Evolutionary conservation across 2,329 filamentous ascomycete genomes (phyloP), one percentile per base, ranked within the genome.

Genomic region (Massarina eburnea): DNA sequence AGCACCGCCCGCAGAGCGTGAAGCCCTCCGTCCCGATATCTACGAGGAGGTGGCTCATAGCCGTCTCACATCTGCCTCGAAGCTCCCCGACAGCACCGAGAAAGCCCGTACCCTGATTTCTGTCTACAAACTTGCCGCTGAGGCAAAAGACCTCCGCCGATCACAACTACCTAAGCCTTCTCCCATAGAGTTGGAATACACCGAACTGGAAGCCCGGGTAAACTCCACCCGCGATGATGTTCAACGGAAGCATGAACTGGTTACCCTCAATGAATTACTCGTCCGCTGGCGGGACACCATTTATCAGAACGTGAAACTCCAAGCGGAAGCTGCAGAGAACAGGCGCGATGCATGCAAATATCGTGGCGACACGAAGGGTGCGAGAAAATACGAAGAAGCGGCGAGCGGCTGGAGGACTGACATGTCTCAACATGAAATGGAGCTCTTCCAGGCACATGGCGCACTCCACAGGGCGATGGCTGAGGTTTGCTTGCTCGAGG

Each of bases 41-140:
- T 66, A 64, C 46, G 60, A 63, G 36, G 54, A 45, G 43, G 57
- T 56, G 19, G 61, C 60, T 7, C 44, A 51, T 20, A 48, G 47
- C 10, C 62, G 60, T 29, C 62, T 61, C 33, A 44, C 46, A 15
- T 43, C 54, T 30, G 62, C 62, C 12, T 46, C 58, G 12, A 42
- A 53, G 2, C 52, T 65, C 2, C 52, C 58, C 12, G 41, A 50
- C 26, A 48, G 54, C 21, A 48, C 46, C 17, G 46, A 58, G 38
- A 61, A 59, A 41, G 45, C 45, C 5, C 46, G 47, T 8, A 53
- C 61, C 20, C 55, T 43, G 14, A 44, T 62, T 18, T 62, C 61
- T 10, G 60, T 61, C 5, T 66, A 61, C 51, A 51, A 53, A 18
- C 57, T 66, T 20, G 58, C 64, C 17, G 57, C 63, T 24, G 62